phyloP scores from a whole-genome alignment of 2,329 filamentous ascomycete genomes.

The Alternaria arborescens region DNA sequence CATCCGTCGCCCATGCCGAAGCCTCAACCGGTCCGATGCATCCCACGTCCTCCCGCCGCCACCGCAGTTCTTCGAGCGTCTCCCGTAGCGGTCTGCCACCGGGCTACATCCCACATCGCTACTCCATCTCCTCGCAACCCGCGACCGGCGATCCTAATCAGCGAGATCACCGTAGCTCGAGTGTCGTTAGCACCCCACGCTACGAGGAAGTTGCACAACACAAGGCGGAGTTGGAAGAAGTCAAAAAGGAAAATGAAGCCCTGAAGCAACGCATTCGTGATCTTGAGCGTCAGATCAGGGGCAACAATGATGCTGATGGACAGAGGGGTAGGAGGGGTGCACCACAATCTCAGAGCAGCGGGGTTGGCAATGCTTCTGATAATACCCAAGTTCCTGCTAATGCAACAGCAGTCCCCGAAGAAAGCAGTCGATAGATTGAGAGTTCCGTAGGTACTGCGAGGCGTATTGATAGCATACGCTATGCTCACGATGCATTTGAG shows the following conservation, averaged over 20 bases:
- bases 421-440: slow-evolving; percentile 14
- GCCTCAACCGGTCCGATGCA: slow-evolving; percentile 59
- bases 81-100: slow-evolving; percentile 49
- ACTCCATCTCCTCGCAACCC: slow-evolving; percentile 45
- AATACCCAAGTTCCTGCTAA: slow-evolving; percentile 9
- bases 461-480: neutral
- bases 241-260: slow-evolving; percentile 59
- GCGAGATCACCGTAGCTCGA: slow-evolving; percentile 40
- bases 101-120: slow-evolving; percentile 37
- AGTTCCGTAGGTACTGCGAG: slow-evolving; percentile 7
- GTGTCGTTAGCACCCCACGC: slow-evolving; percentile 49
- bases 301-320: slow-evolving; percentile 28
- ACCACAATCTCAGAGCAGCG: slow-evolving; percentile 21
- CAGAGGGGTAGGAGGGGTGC: slow-evolving; percentile 46
- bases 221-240: slow-evolving; percentile 57
- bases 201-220: slow-evolving; percentile 57
- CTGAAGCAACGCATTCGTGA: slow-evolving; percentile 59
- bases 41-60: slow-evolving; percentile 63
- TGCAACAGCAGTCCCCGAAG: slow-evolving; percentile 15
- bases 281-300: slow-evolving; percentile 54
- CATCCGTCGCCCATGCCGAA: slow-evolving; percentile 53
- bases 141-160: slow-evolving; percentile 31
- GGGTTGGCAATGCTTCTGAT: slow-evolving; percentile 9
- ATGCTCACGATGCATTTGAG: neutral
- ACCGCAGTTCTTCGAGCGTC: slow-evolving; percentile 65